Evolutionary conservation across 2,329 filamentous ascomycete species (phyloP).

Genomic region (Fusarium buxicola): DNA sequence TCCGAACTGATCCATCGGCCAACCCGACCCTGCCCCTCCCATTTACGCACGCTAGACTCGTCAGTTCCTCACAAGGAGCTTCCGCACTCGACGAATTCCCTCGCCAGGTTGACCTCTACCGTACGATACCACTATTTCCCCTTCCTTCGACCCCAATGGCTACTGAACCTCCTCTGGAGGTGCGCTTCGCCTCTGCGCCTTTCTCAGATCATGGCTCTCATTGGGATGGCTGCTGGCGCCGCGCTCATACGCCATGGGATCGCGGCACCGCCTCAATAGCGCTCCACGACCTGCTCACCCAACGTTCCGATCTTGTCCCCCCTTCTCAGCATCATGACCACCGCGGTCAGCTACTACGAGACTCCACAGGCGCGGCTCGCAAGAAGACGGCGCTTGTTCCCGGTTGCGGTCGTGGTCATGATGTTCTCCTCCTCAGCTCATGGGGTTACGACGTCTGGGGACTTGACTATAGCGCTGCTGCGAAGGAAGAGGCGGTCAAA

Average conservation of each 20-base stretch:
- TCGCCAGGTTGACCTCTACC: background rate
- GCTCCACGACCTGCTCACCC: conserved; percentile 63
- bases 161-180: conserved; percentile 43
- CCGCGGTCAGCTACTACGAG: conserved; percentile 45
- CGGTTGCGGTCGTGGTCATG: conserved; percentile 85
- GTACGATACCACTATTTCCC: background rate
- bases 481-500: conserved; percentile 59
- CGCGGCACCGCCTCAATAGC: conserved; percentile 64
- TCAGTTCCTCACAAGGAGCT: conserved; percentile 5
- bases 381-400: conserved; percentile 73
- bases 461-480: conserved; percentile 71
- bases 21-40: conserved; percentile 36
- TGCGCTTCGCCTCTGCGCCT: conserved; percentile 51
- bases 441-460: conserved; percentile 84
- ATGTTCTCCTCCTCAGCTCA: conserved; percentile 79
- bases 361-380: conserved; percentile 39
- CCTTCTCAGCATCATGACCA: conserved; percentile 49
- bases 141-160: conserved; percentile 34
- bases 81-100: conserved; percentile 5
- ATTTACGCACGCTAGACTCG: conserved; percentile 22
- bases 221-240: conserved; percentile 64
- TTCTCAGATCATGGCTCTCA: conserved; percentile 51
- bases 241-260: conserved; percentile 66
- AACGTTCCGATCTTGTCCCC: conserved; percentile 59
- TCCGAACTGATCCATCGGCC: conserved; percentile 32